Evolutionary conservation across 106 monocot genomes (phyloP).

Genomic region (Dendrobium huoshanense): DNA sequence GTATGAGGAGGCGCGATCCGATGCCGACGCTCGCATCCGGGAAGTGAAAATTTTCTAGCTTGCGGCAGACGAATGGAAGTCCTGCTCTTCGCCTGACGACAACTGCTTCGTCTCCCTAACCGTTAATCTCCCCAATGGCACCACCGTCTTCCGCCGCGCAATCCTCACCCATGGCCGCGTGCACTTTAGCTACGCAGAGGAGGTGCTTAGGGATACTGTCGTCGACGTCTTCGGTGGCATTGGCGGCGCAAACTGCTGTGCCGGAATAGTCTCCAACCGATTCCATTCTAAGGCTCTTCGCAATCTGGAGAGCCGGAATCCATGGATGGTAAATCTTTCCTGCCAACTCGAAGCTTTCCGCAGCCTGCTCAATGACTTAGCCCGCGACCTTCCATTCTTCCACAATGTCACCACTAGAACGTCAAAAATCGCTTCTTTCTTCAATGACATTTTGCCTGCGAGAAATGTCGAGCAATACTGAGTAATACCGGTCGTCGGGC

Average conservation of each 20-base stretch:
- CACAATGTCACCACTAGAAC: slow-evolving; percentile 21
- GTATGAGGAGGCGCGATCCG: slow-evolving; percentile 39
- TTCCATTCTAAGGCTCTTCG: slow-evolving; percentile 43
- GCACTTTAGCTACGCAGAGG: slow-evolving; percentile 54
- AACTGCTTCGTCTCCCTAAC: slow-evolving; percentile 44
- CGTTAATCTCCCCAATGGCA: slow-evolving; percentile 86
- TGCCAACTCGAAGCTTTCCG: slow-evolving; percentile 57
- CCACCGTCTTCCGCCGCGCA: slow-evolving; percentile 62
- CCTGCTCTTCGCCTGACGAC: background rate
- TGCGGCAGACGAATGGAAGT: slow-evolving; percentile 65
- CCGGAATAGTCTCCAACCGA: slow-evolving; percentile 32
- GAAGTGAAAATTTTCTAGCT: slow-evolving; percentile 87
- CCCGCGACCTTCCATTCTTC: slow-evolving; percentile 31
- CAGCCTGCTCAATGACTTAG: slow-evolving; percentile 49
- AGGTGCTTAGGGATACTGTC: slow-evolving; percentile 41
- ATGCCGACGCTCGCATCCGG: slow-evolving; percentile 57
- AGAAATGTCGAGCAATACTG: too few species aligned
- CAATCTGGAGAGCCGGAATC: slow-evolving; percentile 49
- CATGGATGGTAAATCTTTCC: slow-evolving; percentile 69
- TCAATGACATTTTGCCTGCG: slow-evolving; percentile 41
- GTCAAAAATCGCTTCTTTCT: slow-evolving; percentile 34
- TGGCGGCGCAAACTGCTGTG: slow-evolving; percentile 18
- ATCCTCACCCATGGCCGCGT: slow-evolving; percentile 24
- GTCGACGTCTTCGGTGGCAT: slow-evolving; percentile 8
- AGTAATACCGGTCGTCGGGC: too few species aligned